Percentiles rank a stretch among this genome's conserved stretches.
Evolutionary conservation across 2,329 filamentous ascomycete genomes (phyloP).

Genomic region (Colletotrichum gigasporum): DNA sequence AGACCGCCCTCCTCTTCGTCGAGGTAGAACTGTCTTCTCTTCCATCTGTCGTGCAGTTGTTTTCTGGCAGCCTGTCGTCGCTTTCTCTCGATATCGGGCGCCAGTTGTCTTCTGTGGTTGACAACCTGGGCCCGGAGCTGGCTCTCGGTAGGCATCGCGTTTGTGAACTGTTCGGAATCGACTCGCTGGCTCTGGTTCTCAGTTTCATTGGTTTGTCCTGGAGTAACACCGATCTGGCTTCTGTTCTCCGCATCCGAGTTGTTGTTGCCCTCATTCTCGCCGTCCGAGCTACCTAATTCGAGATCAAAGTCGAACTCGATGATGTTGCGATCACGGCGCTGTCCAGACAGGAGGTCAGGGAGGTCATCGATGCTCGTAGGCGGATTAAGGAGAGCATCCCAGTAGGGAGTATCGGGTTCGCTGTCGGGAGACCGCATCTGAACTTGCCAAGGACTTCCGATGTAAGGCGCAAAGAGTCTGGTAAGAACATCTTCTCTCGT

Average conservation of each 20-base stretch:
- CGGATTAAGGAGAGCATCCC: slow-evolving; percentile 55
- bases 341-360: slow-evolving; percentile 46
- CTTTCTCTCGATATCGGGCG: slow-evolving; percentile 49
- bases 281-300: slow-evolving; percentile 33
- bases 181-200: slow-evolving; percentile 15
- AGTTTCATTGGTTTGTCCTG: slow-evolving; percentile 9
- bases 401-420: slow-evolving; percentile 50
- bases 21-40: slow-evolving; percentile 80
- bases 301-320: slow-evolving; percentile 30
- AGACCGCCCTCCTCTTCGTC: slow-evolving; percentile 83
- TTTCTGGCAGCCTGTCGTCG: slow-evolving; percentile 53
- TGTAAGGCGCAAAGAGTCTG: slow-evolving; percentile 54
- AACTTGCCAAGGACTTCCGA: slow-evolving; percentile 35
- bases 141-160: slow-evolving; percentile 48
- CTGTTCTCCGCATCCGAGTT: slow-evolving; percentile 39
- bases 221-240: background rate
- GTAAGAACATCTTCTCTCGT: slow-evolving; percentile 69
- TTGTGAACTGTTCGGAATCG: slow-evolving; percentile 41
- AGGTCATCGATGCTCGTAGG: slow-evolving; percentile 55
- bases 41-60: slow-evolving; percentile 77
- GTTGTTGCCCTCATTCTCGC: slow-evolving; percentile 36
- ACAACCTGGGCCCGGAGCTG: slow-evolving; percentile 50
- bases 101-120: slow-evolving; percentile 45
- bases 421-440: slow-evolving; percentile 40
- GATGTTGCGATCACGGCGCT: slow-evolving; percentile 32